Percentiles rank a stretch among this genome's conserved stretches.
Evolutionary conservation across 352 stramenopile species (phyloP).

Genomic region (Globisporangium cederbergense): DNA sequence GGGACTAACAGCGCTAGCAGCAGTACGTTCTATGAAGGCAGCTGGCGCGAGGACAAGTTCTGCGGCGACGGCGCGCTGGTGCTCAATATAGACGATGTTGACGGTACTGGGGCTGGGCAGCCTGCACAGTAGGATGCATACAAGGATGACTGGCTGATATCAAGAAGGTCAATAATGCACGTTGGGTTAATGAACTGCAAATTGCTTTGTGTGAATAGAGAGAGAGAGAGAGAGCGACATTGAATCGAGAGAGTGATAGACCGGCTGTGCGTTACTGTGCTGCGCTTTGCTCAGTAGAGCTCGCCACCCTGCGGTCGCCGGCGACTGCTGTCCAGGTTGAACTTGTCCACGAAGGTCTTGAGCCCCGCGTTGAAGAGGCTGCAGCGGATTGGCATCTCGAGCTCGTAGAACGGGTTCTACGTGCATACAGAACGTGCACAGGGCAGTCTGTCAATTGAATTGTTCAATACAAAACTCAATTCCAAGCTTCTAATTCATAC

Average conservation of each 20-base stretch:
- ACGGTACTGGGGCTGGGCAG: neutral
- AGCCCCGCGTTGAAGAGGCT: slow-evolving; percentile 89
- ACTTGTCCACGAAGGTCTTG: slow-evolving; percentile 86
- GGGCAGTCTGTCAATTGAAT: neutral
- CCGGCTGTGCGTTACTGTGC: neutral
- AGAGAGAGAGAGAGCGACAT: neutral
- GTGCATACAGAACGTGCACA: neutral
- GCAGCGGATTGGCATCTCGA: slow-evolving; percentile 95
- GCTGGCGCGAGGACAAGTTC: slow-evolving; percentile 77
- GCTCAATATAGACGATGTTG: slow-evolving; percentile 32
- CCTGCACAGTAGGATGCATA: neutral
- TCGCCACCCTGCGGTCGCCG: slow-evolving; percentile 49
- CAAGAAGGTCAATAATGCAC: neutral
- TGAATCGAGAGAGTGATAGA: neutral
- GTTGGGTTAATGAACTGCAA: neutral
- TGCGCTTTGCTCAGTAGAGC: slow-evolving; percentile 26
- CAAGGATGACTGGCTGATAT: neutral
- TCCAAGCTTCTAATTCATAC: too few species aligned
- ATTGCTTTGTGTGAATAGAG: neutral
- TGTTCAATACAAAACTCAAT: neutral
- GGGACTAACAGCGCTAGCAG: neutral
- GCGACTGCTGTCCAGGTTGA: slow-evolving; percentile 63
- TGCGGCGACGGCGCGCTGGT: slow-evolving; percentile 67
- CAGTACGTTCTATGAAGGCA: slow-evolving; percentile 71
- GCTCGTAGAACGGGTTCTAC: slow-evolving; percentile 94